Evolutionary conservation across 2,329 filamentous ascomycete species (phyloP).

Genomic region (Lojkania enalia): DNA sequence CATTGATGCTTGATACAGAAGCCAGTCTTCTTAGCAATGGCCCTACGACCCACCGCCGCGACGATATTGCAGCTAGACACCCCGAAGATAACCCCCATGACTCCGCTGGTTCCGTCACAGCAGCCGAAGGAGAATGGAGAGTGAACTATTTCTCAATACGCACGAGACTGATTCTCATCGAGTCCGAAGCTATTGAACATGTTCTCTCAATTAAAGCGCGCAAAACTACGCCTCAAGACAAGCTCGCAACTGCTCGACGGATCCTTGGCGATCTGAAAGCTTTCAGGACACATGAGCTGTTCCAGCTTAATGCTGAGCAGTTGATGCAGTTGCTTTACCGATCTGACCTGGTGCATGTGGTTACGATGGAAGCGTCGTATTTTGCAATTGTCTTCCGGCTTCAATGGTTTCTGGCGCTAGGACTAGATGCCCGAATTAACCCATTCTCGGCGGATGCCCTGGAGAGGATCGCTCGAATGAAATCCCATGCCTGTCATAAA

Average conservation of each 20-base stretch:
- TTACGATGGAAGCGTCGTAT: conserved; percentile 27
- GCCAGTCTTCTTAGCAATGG: conserved; percentile 21
- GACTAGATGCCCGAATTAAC: conserved; percentile 19
- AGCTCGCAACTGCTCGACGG: conserved; percentile 4
- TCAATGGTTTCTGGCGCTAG: conserved; percentile 20
- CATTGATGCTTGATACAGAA: conserved; percentile 24
- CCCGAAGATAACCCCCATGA: conserved; percentile 20
- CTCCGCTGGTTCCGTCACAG: conserved; percentile 20
- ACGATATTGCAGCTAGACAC: conserved; percentile 17
- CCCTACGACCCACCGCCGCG: conserved; percentile 22
- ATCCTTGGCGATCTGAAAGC: conserved; percentile 17
- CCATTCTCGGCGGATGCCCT: conserved; percentile 24
- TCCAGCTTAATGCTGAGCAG: conserved; percentile 18
- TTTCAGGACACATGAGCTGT: conserved; percentile 27
- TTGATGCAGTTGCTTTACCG: conserved; percentile 29
- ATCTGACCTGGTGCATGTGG: conserved; percentile 27
- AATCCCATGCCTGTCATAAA: conserved; percentile 18
- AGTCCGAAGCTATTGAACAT: conserved; percentile 29
- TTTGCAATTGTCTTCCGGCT: conserved; percentile 29
- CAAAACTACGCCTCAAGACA: conserved; percentile 8
- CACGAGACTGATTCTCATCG: conserved; percentile 23
- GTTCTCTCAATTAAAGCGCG: conserved; percentile 17
- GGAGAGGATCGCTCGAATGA: conserved; percentile 15
- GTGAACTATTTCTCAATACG: conserved; percentile 26
- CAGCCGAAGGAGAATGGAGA: conserved; percentile 26